Evolutionary conservation across 495 filamentous ascomycete species (phyloP), one percentile per base, ranked within the genome.

Genomic region (Sporormia fimetaria): DNA sequence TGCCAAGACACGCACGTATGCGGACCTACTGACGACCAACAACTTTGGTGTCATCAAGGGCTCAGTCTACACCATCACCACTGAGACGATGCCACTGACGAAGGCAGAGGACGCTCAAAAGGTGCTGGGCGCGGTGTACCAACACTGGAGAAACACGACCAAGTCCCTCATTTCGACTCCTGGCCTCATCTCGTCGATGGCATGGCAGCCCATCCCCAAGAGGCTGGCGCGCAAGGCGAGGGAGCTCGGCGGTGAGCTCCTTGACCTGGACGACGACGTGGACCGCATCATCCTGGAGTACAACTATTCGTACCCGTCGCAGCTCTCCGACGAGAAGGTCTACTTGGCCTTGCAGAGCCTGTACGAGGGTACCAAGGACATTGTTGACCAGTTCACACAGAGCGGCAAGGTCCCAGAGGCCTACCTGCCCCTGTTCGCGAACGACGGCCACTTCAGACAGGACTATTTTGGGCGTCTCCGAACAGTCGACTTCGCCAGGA

Each of bases 361-460:
- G 32, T 49, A 67, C 21, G 42, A 67, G 10, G 58, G 65, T 22
- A 61, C 67, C 0, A 15, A 26, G 16, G 24, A 48, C 3, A 20
- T 46, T 11, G 40, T 49, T 9, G 26, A n/a, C 10, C 10, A 16
- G 22, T 47, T 29, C 34, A 34, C 17, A n/a, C 34, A 16, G 9
- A 22, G 21, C n/a, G 38, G 49, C 2, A 28, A 30, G 11, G 48
- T 69, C 7, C 64, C 66, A 0, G 63, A 73, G 24, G 70, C 66
- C 21, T 73, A 71, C 42, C 58, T 73, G 26, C 72, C 72, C 3
- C 41, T 78, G 0, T 77, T 77, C 58, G 68, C 71, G 71, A 78
- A 75, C 52, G 72, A 78, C 41, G 66, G 65, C 1, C 71, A 70
- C 56, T 69, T 61, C 36, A 56, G 64, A 18, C 68, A 78, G 57